phyloP scores from a whole-genome alignment of 1,139 yeast genomes.

The Geotrichum candidum region DNA sequence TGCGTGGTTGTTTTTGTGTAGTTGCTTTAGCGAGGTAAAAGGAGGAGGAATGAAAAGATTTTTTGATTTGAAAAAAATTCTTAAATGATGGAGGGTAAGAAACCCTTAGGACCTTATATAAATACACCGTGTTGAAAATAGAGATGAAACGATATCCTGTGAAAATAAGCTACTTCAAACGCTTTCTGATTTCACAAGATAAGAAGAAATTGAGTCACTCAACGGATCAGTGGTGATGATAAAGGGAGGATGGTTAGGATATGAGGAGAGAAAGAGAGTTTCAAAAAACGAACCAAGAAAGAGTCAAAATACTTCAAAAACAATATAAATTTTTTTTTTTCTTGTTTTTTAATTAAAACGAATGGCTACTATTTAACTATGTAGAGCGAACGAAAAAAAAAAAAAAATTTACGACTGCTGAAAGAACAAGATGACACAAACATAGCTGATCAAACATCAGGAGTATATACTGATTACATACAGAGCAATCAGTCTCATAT shows the following conservation, averaged over 20 bases:
- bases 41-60: conserved; percentile 1
- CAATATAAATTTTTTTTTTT: background rate
- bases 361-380: background rate
- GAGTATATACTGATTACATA: too few species aligned
- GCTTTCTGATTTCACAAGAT: background rate
- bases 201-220: background rate
- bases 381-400: background rate
- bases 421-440: too few species aligned
- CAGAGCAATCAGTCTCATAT: too few species aligned
- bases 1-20: background rate
- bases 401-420: background rate
- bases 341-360: too few species aligned
- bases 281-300: background rate
- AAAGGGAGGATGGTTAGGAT: background rate
- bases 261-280: background rate
- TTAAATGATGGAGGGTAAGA: conserved; percentile 8
- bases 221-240: background rate
- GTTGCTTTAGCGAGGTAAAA: background rate
- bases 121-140: conserved; percentile 4
- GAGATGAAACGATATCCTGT: background rate
- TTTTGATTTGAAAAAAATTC: background rate
- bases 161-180: background rate
- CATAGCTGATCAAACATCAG: too few species aligned
- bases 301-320: background rate
- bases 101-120: conserved; percentile 9